Evolutionary conservation across 768 basidiomycete genomes (phyloP), one percentile per base, ranked within the genome.

Genomic region (Boletus rufocinnamomeus): DNA sequence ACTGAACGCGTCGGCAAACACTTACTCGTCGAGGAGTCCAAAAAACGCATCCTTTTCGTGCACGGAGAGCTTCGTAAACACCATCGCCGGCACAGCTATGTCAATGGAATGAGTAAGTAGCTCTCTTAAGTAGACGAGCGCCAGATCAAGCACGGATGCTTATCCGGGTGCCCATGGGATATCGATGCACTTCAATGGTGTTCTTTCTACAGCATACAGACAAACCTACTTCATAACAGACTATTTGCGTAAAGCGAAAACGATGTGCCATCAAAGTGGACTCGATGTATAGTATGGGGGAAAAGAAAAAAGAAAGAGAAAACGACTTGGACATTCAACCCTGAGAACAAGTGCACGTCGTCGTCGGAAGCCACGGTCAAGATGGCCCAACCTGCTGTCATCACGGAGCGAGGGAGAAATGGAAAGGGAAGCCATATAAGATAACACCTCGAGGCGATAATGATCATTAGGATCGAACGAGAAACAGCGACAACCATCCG

Each of bases 41-140:
- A 93, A 93, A 73, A 93, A 92, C 16, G 91, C 90, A 54, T 88
- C 82, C 71, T 92, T 92, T 72, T 93, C 91, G 62, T 84, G 75
- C 51, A 74, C 59, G 21, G 82, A 76, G 47, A 93, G 80, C 63
- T 82, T 86, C 55, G 88, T 69, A 67, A 93, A 93, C 43, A 87
- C 87, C 89, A 91, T 91, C 46, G 60, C 40, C 25, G 8, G 46
- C 13, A 23, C 41, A 23, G 21, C 13, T 23, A 14, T 21, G 21
- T 17, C 10, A 6, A 6, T 28, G 27, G 17, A 17, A 51, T 16
- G 50, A 23, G 14, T 50, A 28, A 10, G 35, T 13, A 25, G 25
- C 27, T 30, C 34, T 34, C 32, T 23, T 19, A 23, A 28, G 46
- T 28, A 19, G 13, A 25, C 47, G 9, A 19, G 38, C 21, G 16